Evolutionary conservation across 1,284 basidiomycete species (phyloP), one percentile per base, ranked within the genome.

Genomic region (Malassezia yamatoensis): DNA sequence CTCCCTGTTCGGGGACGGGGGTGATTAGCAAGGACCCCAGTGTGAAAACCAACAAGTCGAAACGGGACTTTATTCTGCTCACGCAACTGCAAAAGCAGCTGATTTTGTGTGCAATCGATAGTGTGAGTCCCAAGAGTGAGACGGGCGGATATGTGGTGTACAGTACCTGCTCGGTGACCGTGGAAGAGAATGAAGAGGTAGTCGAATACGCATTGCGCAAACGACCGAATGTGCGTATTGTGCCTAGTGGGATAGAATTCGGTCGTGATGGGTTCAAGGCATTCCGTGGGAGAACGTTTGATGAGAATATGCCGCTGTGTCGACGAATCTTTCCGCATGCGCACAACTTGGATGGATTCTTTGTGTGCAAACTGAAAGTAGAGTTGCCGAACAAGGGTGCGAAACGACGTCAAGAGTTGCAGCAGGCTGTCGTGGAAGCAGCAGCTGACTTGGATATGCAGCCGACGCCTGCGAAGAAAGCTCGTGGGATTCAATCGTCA

Each of bases 171-270:
- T 96, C 91, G 7, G 90, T 99, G 44, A 96, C 87, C 4, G 87
- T 96, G 2, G 94, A 98, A 69, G 94, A 99, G 79, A 91, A 99
- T 79, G 94, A 99, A 77, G 84, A 88, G 5, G 93, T 98, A 15
- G 89, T 99, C 16, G 88, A 96, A 76, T 99, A 99, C 72, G 94
- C 94, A n/a, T 81, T 99, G 53, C 84, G 86, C 63, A 96, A 99
- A 77, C 83, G 94, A 35, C 87, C 91, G n/a, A 86, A 98, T 74
- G 88, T 87, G 64, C 86, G 85, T 76, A 84, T 99, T 41, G 90
- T 98, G 47, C 87, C 90, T 47, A 89, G 90, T 0, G 91, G 90
- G 1, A 81, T 99, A 45, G 85, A 86, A 68, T 96, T 99, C 75
- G 94, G 94, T 51, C 82, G 86, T 21, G 87, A 89, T 68, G 94